Conservation (phyloP, 768 basidiomycete species). For the Kwoniella bestiolae region DNA sequence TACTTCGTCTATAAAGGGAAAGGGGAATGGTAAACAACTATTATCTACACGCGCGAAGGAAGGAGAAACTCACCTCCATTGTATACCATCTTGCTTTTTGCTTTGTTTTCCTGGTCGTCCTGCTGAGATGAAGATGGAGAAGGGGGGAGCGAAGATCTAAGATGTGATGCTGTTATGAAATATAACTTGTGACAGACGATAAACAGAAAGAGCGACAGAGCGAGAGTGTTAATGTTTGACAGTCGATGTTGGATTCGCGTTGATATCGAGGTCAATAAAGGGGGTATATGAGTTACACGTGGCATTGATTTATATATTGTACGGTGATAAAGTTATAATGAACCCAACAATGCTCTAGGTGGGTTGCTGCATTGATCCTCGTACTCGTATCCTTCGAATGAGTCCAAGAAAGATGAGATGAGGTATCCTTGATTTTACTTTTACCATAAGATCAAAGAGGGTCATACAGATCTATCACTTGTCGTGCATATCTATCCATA, state of each 20-base stretch:
- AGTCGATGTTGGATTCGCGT: neutral
- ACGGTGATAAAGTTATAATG: too few relatives aligned
- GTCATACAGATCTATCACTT: too few relatives aligned
- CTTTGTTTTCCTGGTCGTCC: too few relatives aligned
- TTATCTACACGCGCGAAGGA: neutral
- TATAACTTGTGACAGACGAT: neutral
- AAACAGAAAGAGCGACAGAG: neutral
- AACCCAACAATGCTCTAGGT: too few relatives aligned
- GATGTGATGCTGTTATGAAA: neutral
- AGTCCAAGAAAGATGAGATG: neutral
- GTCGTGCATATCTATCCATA: too few relatives aligned
- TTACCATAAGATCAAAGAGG: too few relatives aligned
- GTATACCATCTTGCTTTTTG: slow-evolving; percentile 57
- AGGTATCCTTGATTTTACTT: too few relatives aligned
- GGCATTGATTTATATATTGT: too few relatives aligned
- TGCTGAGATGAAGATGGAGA: too few relatives aligned
- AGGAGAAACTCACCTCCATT: slow-evolving; percentile 52
- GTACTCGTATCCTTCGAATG: neutral
- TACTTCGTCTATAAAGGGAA: slow-evolving; percentile 75
- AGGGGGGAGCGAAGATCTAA: neutral
- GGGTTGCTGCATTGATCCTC: too few relatives aligned
- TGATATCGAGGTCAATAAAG: neutral
- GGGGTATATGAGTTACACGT: neutral
- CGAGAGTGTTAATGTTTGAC: neutral
- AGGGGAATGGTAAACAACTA: neutral